Base-by-base conservation (phyloP, 1,284 basidiomycete species). In the Cutaneotrichosporon mucoides region DNA sequence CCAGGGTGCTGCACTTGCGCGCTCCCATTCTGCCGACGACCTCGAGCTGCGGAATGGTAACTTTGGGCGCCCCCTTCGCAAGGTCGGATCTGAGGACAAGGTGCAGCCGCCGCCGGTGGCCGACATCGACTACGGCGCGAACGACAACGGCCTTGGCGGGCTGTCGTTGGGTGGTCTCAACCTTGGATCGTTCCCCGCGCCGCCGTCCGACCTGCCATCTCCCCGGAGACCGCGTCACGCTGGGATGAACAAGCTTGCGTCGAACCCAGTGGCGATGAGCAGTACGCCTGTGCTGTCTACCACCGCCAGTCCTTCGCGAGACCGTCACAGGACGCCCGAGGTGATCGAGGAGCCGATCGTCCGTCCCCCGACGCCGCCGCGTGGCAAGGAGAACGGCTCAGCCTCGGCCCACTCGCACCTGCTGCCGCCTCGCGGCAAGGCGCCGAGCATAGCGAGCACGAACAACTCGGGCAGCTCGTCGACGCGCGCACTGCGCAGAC, bases 131-230 rank as follows among this genome's bases (percentile, higher is more conserved):
- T 15, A 16, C 37, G 43, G 41, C 11, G 46, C 15, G 33, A 46
- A 44, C 10, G n/a, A 16, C 38, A 38, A 24, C 24, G 24, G 35
- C 12, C 44, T 49, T 7, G 45, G 16, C 6, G 52, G 52, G 15
- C 36, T 61, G 36, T 36, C 40, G 1, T 36, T 60, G 3, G 53
- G 41, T 42, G 46, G 42, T 33, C 53, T 60, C 16, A 52, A 41
- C 24, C 54, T 56, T 12, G 53, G 34, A 15, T 8, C 38, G 1
- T 64, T 64, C 59, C 62, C 62, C 5, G 55, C 62, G 1, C 62
- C 62, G 3, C 62, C 62, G 0, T 60, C 58, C 8, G 62, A 57
- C 16, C 62, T 63, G 5, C 62, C 62, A 2, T 34, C 53, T 24
- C 53, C 13, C 1, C 56, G 43, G 15, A 16, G 11, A 13, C 52